These are phyloP conservation scores for Fimicolochytrium jonesii DNA, from an alignment of 192 early-diverging fungal genomes.

Conservation along the genomic window DNA sequence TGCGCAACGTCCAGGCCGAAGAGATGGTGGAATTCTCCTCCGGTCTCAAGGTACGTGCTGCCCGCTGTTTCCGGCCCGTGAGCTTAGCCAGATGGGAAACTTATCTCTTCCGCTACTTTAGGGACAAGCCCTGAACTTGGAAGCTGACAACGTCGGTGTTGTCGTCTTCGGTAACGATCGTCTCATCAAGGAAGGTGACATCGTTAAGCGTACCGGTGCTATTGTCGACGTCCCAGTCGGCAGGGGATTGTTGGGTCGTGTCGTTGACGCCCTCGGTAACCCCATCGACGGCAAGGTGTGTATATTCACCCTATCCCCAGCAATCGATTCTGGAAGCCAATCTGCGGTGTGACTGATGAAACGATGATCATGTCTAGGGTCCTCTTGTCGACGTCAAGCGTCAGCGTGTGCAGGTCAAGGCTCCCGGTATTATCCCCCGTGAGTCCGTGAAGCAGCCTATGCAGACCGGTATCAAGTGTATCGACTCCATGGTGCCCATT, in stretches of 20 bases:
- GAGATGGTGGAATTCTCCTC: slow-evolving; percentile 99
- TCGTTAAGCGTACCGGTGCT: slow-evolving; percentile 96
- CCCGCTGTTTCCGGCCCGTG: too few species aligned
- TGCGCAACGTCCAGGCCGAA: slow-evolving; percentile 98
- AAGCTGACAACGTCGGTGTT: slow-evolving; percentile 99
- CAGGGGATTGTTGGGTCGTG: slow-evolving; percentile 92
- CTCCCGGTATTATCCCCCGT: slow-evolving; percentile 98
- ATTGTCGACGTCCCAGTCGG: slow-evolving; percentile 99
- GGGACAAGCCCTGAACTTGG: slow-evolving; percentile 99
- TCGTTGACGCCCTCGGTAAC: slow-evolving; percentile 98
- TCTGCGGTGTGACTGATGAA: neutral
- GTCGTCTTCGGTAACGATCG: slow-evolving; percentile 99
- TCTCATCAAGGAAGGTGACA: slow-evolving; percentile 99
- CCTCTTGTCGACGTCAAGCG: slow-evolving; percentile 82
- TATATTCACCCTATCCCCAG: too few species aligned
- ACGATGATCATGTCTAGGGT: slow-evolving; percentile 44
- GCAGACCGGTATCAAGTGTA: slow-evolving; percentile 99
- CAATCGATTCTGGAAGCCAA: too few species aligned
- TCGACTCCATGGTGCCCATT: slow-evolving; percentile 99
- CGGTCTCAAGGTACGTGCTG: slow-evolving; percentile 77
- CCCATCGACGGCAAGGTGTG: slow-evolving; percentile 97
- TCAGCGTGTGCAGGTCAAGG: slow-evolving; percentile 97
- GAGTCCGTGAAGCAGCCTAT: slow-evolving; percentile 99
- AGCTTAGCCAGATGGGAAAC: neutral
- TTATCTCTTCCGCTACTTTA: too few species aligned